Percentiles rank a stretch among this genome's conserved stretches.
These are phyloP conservation scores for Linnemannia elongata DNA, from an alignment of 192 early-diverging fungal genomes.

Conservation along the genomic window DNA sequence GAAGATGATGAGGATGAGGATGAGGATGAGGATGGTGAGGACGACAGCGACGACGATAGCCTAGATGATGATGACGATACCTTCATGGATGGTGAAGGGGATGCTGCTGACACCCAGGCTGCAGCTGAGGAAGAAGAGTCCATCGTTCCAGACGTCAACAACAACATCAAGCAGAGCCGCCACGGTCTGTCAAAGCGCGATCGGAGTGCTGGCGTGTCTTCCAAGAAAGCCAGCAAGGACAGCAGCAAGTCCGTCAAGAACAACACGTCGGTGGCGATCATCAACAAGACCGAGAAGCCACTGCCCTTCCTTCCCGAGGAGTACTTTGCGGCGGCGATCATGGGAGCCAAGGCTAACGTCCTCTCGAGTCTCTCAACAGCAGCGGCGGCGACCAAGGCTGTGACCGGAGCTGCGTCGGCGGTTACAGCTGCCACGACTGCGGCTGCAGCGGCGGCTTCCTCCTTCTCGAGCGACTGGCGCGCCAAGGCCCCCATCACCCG, in stretches of 20 bases:
- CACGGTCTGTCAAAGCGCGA: not conserved
- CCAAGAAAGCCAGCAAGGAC: not conserved
- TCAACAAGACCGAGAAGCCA: not conserved
- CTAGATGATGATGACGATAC: not conserved
- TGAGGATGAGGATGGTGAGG: not conserved
- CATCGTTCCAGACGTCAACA: not conserved
- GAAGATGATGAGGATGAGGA: not conserved
- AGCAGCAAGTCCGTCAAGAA: not conserved
- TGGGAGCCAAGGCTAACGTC: constrained; percentile 1
- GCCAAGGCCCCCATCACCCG: not conserved
- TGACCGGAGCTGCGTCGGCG: not conserved
- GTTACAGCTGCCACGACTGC: not conserved
- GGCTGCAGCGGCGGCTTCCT: not conserved
- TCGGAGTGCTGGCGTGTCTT: not conserved
- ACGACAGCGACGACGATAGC: not conserved
- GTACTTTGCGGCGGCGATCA: not conserved
- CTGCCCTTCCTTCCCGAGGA: not conserved
- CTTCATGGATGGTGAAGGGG: not conserved
- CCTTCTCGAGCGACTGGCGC: not conserved
- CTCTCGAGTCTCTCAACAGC: not conserved
- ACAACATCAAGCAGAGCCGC: not conserved
- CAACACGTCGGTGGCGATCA: not conserved
- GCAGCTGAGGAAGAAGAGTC: not conserved
- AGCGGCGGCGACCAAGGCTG: not conserved
- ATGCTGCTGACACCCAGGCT: not conserved